Evolutionary conservation across 768 basidiomycete genomes (phyloP), one percentile per base, ranked within the genome.

Genomic region (Lentinula boryana): DNA sequence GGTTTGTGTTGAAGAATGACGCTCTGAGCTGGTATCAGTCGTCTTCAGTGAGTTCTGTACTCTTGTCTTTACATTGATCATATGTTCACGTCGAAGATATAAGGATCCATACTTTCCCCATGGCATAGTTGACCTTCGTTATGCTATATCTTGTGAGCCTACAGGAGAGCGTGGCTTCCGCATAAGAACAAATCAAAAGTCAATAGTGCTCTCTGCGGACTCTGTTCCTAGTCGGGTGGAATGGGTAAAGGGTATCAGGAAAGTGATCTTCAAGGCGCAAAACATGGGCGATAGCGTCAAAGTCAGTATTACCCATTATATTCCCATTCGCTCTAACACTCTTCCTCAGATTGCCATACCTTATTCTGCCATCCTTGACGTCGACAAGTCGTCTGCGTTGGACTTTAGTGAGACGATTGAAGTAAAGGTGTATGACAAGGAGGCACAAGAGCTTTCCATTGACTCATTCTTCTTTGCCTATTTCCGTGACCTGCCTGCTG

Each of bases 21-120:
- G 92, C 93, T 0, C 78, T 99, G 31, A 95, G 93, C 16, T 99
- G 97, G 97, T 98, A 93, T 71, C 91, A 93, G 64, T 93, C 91
- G 6, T 93, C 95, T 60, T 87, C 93, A 60, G 95, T 94, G 72
- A 76, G 79, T 70, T 48, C 27, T 12, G 21, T 13, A 27, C 9
- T 31, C 13, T 21, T 36, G 12, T 43, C n/a, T 40, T 40, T 10
- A 21, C 33, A 21, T 40, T 15, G 18, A 27, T 23, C 23, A 43
- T 13, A 44, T 84, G 81, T 31, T 84, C 85, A 48, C 78, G 21
- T 9, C 21, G 85, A 60, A 86, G 84, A 27, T 32, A 35, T 27
- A 63, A 96, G 94, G 95, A 99, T 67, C 96, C 95, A 1, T 99
- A 99, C 74, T 99, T 99, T 71, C 92, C 95, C 10, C 91, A 95